Evolutionary conservation across 192 early-diverging fungal genomes (phyloP), one percentile per base, ranked within the genome.

Genomic region (Coemansia sp.): DNA sequence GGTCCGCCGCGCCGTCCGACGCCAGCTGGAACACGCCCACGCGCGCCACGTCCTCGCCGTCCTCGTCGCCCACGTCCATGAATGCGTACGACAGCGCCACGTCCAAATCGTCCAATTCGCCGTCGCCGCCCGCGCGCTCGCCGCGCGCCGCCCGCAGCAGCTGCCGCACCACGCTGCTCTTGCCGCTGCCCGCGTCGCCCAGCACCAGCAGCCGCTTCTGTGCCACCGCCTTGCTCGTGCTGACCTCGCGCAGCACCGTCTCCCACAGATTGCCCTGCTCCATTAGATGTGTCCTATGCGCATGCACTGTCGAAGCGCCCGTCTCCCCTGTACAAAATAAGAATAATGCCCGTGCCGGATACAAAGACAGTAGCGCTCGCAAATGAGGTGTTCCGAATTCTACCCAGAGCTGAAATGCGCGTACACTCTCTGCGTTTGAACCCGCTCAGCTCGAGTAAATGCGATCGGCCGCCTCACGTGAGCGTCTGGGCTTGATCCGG

Each of bases 21-120:
- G 88, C 85, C 43, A 94, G 73, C 67, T 90, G 88, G 73, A 88
- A 93, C 29, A 94, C 30, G 4, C 88, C 88, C 22, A 92, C 63
- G 9, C 92, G 81, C 14, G 91, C 87, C 41, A 79, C 25, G 35
- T 71, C 71, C 79, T 90, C 89, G 59, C 86, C 85, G 49, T 93
- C 92, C 42, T 93, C 94, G 59, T 97, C 93, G 45, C 83, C 79
- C 35, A 94, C 82, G 48, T 94, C 90, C 60, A 87, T 79, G 78
- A 83, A 93, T 5, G 86, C 83, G 54, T 88, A 95, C 29, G 86
- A 82, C 28, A 95, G 75, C n/a, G 87, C 91, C 53, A 94, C 70
- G 48, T 91, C 88, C 53, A 81, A 81, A 58, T 82, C 75, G 38
- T 52, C 71, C 30, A 45, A 39, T 7, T 53, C 39, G n/a, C 64